These are phyloP conservation scores for Bipolaris sorokiniana DNA, from an alignment of 2,329 filamentous ascomycete genomes.

Conservation along the genomic window DNA sequence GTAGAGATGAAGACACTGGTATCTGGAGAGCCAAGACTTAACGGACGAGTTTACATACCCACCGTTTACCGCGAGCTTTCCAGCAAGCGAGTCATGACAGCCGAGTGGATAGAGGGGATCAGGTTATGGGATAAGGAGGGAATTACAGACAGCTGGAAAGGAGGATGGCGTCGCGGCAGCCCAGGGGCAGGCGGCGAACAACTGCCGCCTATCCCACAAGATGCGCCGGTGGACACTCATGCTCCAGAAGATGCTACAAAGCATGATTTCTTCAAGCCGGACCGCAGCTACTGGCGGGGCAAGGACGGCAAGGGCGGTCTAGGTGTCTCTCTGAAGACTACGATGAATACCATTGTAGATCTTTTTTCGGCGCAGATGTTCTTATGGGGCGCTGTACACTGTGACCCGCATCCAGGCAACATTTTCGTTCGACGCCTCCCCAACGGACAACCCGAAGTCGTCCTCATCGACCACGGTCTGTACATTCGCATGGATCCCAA, in stretches of 20 bases:
- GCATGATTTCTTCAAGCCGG: conserved; percentile 74
- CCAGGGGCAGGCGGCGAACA: conserved; percentile 75
- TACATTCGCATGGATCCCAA: conserved; percentile 88
- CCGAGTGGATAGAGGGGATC: conserved; percentile 97
- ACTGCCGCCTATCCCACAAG: conserved; percentile 56
- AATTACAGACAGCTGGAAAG: conserved; percentile 78
- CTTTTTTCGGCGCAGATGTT: conserved; percentile 98
- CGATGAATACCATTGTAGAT: conserved; percentile 97
- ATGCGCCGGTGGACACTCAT: conserved; percentile 42
- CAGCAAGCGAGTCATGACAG: conserved; percentile 84
- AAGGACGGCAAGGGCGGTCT: conserved; percentile 75
- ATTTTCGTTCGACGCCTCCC: conserved; percentile 91
- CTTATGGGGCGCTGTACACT: conserved; percentile 93
- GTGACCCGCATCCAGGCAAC: conserved; percentile 96
- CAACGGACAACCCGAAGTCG: conserved; percentile 82
- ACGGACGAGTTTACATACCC: conserved; percentile 85
- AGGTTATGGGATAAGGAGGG: conserved; percentile 89
- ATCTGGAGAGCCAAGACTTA: conserved; percentile 74
- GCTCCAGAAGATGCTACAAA: conserved; percentile 45
- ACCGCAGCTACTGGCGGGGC: conserved; percentile 80
- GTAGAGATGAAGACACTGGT: conserved; percentile 82
- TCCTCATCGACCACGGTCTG: conserved; percentile 95
- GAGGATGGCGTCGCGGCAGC: conserved; percentile 75
- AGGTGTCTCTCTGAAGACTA: conserved; percentile 79
- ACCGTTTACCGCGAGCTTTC: conserved; percentile 82